Base-by-base conservation (phyloP, 768 basidiomycete species). In the Leccinum longicurvipes region DNA sequence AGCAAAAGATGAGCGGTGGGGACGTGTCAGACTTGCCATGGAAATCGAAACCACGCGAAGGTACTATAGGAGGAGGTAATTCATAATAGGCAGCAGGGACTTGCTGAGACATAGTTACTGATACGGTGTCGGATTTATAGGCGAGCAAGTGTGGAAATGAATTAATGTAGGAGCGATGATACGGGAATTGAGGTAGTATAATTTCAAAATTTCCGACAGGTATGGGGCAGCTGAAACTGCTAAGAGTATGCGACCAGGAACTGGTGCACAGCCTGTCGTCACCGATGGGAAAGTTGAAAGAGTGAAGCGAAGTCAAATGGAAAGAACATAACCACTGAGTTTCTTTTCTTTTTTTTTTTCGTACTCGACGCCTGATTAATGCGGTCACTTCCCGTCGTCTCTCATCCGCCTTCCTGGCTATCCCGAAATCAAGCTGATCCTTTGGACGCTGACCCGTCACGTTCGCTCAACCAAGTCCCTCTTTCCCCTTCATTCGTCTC, bases 21-120 rank as follows among this genome's bases (percentile, higher is more conserved):
- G 4, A n/a, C n/a, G n/a, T n/a, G n/a, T n/a, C n/a, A 5, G n/a
- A 47, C 84, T 70, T 55, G 84, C 87, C 79, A 63, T 89, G 87
- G 63, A 89, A 89, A 68, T 89, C 87, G 59, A 89, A 88, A 1
- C 82, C 86, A 47, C 11, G 85, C 80, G 48, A 80, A 79, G 31
- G 39, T 10, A 74, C 39, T 41, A 73, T 82, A 6, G 83, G 85
- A 9, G 75, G 56, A 0, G 82, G 82, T 57, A 86, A 85, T 9
- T 71, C 58, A 10, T 79, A 71, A 59, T 88, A 88, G 1, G 79
- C 76, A 1, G 73, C 24, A 1, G 87, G 86, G 58, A 66, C 29
- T 11, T 1, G 10, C 10, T 31, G 11, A 31, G 12, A 14, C 31
- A 31, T 29, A 29, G 28, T 29, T 29, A n/a, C n/a, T n/a, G n/a